phyloP scores from a whole-genome alignment of 2,329 filamentous ascomycete species.

The Periconia digitata region DNA sequence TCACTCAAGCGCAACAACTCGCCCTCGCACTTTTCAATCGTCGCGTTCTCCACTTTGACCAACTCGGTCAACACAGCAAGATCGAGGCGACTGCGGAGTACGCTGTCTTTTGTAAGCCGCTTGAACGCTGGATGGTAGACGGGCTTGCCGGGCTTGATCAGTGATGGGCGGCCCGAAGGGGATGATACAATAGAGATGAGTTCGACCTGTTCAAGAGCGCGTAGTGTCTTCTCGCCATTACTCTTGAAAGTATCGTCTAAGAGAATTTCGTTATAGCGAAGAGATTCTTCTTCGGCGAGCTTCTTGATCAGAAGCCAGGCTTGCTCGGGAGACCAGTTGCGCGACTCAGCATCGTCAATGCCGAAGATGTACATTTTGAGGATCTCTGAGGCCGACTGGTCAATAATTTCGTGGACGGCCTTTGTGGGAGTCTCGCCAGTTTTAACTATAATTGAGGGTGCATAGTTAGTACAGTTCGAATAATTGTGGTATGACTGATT shows the following conservation, averaged over 20 bases:
- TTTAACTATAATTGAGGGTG: too few species aligned
- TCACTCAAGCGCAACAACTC: conserved; percentile 73
- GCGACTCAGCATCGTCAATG: conserved; percentile 54
- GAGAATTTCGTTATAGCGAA: conserved; percentile 85
- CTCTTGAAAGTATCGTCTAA: conserved; percentile 73
- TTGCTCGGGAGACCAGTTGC: conserved; percentile 79
- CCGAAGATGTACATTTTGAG: conserved; percentile 85
- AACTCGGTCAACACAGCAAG: conserved; percentile 69
- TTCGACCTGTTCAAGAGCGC: conserved; percentile 80
- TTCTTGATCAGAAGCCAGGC: conserved; percentile 86
- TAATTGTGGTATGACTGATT: too few species aligned
- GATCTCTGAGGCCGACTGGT: conserved; percentile 86
- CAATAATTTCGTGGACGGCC: conserved; percentile 85
- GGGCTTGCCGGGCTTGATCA: conserved; percentile 78
- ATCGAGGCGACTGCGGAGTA: conserved; percentile 69
- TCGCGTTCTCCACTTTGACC: conserved; percentile 70
- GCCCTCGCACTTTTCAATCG: conserved; percentile 75
- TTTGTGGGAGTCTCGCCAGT: conserved; percentile 79
- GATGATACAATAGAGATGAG: conserved; percentile 75
- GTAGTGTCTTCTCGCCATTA: conserved; percentile 73
- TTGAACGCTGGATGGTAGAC: conserved; percentile 85
- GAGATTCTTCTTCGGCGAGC: conserved; percentile 66
- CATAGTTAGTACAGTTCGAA: too few species aligned
- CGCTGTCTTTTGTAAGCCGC: conserved; percentile 68
- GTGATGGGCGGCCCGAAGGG: conserved; percentile 73